phyloP scores from a whole-genome alignment of 176 grass and related monocot genomes.

The Saccharum officinarum region DNA sequence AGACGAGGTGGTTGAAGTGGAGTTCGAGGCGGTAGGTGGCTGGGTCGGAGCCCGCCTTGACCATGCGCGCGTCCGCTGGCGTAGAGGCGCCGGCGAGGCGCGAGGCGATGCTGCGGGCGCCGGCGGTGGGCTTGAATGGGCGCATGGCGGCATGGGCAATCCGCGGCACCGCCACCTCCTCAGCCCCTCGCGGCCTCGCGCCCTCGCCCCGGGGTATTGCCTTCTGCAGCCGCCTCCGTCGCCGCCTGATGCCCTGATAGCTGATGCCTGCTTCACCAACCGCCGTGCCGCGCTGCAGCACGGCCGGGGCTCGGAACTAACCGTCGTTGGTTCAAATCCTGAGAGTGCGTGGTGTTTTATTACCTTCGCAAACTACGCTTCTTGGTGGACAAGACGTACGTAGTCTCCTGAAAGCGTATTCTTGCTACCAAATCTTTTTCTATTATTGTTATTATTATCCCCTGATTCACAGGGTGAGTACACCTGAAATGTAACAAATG shows the following conservation, averaged over 20 bases:
- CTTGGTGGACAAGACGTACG: background rate
- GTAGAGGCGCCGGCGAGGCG: conserved; percentile 5
- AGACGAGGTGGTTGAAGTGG: conserved; percentile 23
- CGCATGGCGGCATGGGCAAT: conserved; percentile 31
- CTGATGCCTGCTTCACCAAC: background rate
- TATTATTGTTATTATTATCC: background rate
- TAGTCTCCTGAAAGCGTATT: background rate
- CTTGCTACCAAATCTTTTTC: background rate
- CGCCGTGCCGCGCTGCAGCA: background rate
- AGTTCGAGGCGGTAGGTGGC: conserved; percentile 31
- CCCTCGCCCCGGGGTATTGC: background rate
- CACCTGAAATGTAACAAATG: background rate
- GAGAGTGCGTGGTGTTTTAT: background rate
- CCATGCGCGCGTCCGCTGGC: conserved; percentile 41
- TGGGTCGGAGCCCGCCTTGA: conserved; percentile 53
- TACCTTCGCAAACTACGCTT: background rate
- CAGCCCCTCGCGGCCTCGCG: no score
- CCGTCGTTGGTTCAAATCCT: background rate
- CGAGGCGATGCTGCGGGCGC: background rate
- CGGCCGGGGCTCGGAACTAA: background rate
- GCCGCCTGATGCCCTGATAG: no score
- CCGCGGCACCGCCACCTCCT: background rate
- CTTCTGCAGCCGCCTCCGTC: background rate
- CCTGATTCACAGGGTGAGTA: background rate
- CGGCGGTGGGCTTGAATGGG: background rate